Evolutionary conservation across 768 basidiomycete species (phyloP), one percentile per base, ranked within the genome.

Genomic region (Coprinopsis marcescibilis): DNA sequence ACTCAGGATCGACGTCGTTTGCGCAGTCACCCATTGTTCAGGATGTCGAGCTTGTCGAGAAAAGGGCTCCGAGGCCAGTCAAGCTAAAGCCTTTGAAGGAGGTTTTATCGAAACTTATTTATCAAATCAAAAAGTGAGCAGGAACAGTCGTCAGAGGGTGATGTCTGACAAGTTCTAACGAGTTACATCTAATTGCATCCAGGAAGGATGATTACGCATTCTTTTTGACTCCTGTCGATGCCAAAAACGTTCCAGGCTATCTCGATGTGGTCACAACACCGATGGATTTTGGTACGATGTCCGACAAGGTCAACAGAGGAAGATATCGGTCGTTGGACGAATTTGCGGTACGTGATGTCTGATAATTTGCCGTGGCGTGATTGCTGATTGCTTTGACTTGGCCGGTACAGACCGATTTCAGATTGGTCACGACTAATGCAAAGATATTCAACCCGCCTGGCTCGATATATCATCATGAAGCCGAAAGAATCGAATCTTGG

Each of bases 201-300:
- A 89, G 88, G 69, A 89, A 84, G 62, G 88, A 89, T 59, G 85
- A 87, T 63, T 90, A 90, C 70, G 86, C 83, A 1, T 89, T 89
- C 64, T 90, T 90, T 60, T 62, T 89, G 46, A 57, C 63, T 29
- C 86, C 86, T 1, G 88, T 90, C 4, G 73, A 88, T 60, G 60
- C 64, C 0, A 60, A 66, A 1, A 71, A 76, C 52, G 80, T 87
- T 0, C 73, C 80, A 10, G 80, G 80, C 1, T 85, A 85, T 53
- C 47, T 68, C 11, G 80, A 85, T 69, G 67, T 82, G 39, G 79
- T 98, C 42, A 83, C 85, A 55, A 71, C 73, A 15, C 92, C 94
- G 5, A 98, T 97, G 93, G 93, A 97, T 57, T 71, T 98, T 46
- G 87, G 88, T 0, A 93, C 92, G 0, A 86, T 98, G 70, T 66